Evolutionary conservation across 148 eudicot species (phyloP).

Genomic region (Arctostaphylos glauca): DNA sequence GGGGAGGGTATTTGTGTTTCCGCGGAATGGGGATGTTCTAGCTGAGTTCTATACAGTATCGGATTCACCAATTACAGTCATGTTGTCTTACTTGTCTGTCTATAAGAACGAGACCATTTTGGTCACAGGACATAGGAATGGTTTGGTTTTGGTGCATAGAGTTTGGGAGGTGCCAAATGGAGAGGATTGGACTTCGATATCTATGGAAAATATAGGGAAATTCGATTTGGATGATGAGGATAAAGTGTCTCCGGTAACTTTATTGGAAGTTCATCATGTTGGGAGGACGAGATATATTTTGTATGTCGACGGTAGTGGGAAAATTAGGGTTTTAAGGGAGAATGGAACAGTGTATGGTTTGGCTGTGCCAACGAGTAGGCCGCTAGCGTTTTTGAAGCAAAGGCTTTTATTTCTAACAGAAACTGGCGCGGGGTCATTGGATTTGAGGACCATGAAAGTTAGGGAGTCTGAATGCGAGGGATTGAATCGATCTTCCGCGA

Average conservation of each 20-base stretch:
- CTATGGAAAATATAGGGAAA: conserved; percentile 40
- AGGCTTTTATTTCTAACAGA: conserved; percentile 83
- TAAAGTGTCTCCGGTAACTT: conserved; percentile 37
- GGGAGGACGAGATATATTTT: conserved; percentile 77
- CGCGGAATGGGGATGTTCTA: conserved; percentile 65
- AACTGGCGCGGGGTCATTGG: conserved; percentile 90
- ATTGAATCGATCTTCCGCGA: conserved; percentile 56
- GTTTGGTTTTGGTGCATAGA: conserved; percentile 63
- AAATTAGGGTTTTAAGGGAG: conserved; percentile 66
- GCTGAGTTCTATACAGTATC: conserved; percentile 49
- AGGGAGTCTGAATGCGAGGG: conserved; percentile 87
- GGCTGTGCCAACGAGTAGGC: conserved; percentile 64
- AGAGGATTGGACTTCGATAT: conserved; percentile 54
- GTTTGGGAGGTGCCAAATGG: conserved; percentile 59
- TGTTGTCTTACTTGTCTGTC: conserved; percentile 65
- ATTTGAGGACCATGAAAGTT: conserved; percentile 87
- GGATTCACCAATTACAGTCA: conserved; percentile 55
- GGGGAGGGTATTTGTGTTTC: conserved; percentile 63
- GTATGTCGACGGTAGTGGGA: conserved; percentile 56
- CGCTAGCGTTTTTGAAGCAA: conserved; percentile 83
- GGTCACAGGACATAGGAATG: conserved; percentile 80
- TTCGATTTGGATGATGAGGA: conserved; percentile 33
- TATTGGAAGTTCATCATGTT: conserved; percentile 77
- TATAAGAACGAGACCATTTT: conserved; percentile 75
- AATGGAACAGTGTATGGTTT: conserved; percentile 67